Conservation (phyloP, 345 rosid genomes). For the Capsella bursapastoris region DNA sequence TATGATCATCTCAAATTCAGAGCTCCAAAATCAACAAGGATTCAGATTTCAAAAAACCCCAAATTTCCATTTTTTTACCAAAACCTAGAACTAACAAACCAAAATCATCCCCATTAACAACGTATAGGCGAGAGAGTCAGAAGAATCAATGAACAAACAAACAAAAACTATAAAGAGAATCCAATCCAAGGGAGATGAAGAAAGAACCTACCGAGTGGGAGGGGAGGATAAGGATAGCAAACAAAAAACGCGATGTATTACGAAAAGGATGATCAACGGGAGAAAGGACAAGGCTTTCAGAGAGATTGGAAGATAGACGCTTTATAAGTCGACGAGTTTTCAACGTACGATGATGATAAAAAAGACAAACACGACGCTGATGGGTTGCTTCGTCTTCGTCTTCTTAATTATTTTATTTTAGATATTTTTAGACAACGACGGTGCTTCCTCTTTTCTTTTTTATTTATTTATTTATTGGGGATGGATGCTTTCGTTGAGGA, state of each 20-base stretch:
- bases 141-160: neutral
- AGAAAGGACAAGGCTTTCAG: neutral
- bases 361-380: slow-evolving; percentile 31
- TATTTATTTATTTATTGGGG: too few relatives aligned
- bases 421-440: neutral
- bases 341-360: slow-evolving; percentile 24
- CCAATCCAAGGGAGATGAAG: neutral
- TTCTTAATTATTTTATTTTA: neutral
- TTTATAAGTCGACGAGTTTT: slow-evolving; percentile 16
- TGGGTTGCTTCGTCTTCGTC: neutral
- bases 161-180: neutral
- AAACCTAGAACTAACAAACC: slow-evolving; percentile 8
- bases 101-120: neutral
- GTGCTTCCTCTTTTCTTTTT: too few relatives aligned
- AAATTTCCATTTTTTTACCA: neutral
- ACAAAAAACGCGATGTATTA: neutral
- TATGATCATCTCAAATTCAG: neutral
- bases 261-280: neutral
- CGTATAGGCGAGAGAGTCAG: neutral
- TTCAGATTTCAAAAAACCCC: slow-evolving; percentile 9
- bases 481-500: neutral
- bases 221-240: neutral
- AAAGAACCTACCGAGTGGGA: slow-evolving; percentile 21
- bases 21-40: neutral
- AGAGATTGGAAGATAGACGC: slow-evolving; percentile 7